phyloP scores from a whole-genome alignment of 1,284 basidiomycete species.

The Ganoderma boninense region DNA sequence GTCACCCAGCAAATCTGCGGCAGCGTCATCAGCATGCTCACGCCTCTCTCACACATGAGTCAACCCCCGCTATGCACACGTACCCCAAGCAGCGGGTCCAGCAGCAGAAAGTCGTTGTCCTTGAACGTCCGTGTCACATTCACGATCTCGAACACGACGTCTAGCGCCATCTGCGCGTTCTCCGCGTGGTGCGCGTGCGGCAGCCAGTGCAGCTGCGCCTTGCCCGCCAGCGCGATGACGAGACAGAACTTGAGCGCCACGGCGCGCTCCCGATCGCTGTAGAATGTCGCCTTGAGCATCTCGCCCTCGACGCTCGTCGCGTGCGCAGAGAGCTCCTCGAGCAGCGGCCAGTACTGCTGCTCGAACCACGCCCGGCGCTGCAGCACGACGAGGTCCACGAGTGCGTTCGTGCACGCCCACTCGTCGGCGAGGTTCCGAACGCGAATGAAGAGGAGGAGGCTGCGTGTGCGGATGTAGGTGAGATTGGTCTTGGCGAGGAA shows the following conservation, averaged over 20 bases:
- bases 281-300: constrained; percentile 37
- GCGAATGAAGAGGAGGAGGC: constrained; percentile 27
- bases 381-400: constrained; percentile 17
- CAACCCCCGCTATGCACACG: constrained; percentile 2
- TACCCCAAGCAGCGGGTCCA: constrained; percentile 37
- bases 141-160: constrained; percentile 35
- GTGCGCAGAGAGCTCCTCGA: constrained; percentile 37
- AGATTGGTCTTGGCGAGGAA: constrained; percentile 33
- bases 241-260: constrained; percentile 36
- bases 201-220: constrained; percentile 37
- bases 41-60: too few relatives aligned
- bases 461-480: constrained; percentile 33
- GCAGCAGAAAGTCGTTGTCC: constrained; percentile 34
- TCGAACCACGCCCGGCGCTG: constrained; percentile 36
- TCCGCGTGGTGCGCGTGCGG: constrained; percentile 30
- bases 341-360: constrained; percentile 37
- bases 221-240: constrained; percentile 35
- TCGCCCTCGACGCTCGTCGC: constrained; percentile 29
- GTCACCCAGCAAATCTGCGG: constrained; percentile 33
- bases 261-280: constrained; percentile 29
- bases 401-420: constrained; percentile 25
- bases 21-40: neutral
- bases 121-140: constrained; percentile 34
- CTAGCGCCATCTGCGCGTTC: constrained; percentile 31
- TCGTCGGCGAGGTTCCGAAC: constrained; percentile 16